Percentiles rank a stretch among this genome's conserved stretches.
phyloP scores from a whole-genome alignment of 352 stramenopile species.

The Blastocystis sp. region DNA sequence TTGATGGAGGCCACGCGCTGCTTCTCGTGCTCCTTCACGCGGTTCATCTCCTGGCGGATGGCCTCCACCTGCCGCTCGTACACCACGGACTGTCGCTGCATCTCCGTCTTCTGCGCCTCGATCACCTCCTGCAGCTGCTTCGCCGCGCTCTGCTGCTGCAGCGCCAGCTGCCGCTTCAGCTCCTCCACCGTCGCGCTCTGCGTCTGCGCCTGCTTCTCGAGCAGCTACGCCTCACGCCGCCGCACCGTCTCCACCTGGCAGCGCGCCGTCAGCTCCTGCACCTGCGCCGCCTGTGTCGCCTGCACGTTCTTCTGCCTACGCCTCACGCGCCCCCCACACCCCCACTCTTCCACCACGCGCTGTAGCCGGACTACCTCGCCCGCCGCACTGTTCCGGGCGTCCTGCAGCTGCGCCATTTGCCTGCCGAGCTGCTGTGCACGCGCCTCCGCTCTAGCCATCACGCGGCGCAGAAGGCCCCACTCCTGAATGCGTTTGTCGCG shows the following conservation, averaged over 20 bases:
- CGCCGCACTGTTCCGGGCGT: background rate
- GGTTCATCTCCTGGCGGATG: slow-evolving; percentile 23
- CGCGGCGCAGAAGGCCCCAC: background rate
- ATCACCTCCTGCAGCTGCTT: slow-evolving; percentile 50
- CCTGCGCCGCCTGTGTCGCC: background rate
- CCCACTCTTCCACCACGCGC: slow-evolving; percentile 24
- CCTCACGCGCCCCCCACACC: background rate
- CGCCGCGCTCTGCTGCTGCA: background rate
- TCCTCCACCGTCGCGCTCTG: slow-evolving; percentile 9
- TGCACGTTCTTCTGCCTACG: slow-evolving; percentile 33
- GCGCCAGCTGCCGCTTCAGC: slow-evolving; percentile 11
- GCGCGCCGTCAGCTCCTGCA: slow-evolving; percentile 1
- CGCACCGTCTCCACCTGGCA: background rate
- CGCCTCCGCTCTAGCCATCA: slow-evolving; percentile 2
- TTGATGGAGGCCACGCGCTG: slow-evolving; percentile 39
- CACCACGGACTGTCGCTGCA: slow-evolving; percentile 21
- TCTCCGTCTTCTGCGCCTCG: slow-evolving; percentile 52
- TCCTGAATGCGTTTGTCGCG: slow-evolving; percentile 28
- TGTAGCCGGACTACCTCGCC: background rate
- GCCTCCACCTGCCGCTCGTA: slow-evolving; percentile 47
- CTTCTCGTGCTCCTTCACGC: slow-evolving; percentile 21
- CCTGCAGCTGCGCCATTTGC: slow-evolving; percentile 5
- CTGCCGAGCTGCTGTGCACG: background rate
- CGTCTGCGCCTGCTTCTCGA: slow-evolving; percentile 16
- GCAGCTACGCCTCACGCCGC: background rate